Conservation (phyloP, 768 basidiomycete species). For the Porpolomopsis calyptriformis region DNA sequence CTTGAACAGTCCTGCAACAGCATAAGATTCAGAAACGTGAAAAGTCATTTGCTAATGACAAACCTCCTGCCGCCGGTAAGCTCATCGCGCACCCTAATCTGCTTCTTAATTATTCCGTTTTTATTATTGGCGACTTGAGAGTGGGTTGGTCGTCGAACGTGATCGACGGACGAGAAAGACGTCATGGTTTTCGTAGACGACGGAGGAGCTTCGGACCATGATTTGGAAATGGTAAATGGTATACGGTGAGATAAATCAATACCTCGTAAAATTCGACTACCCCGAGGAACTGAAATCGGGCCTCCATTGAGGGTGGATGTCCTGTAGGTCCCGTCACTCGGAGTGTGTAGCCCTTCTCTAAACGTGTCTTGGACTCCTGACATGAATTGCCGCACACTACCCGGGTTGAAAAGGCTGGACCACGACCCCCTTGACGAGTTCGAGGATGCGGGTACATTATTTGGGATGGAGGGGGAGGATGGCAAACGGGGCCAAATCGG, state of each 20-base stretch:
- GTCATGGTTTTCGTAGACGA: slow-evolving; percentile 32
- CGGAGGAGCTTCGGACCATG: slow-evolving; percentile 40
- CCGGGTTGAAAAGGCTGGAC: slow-evolving; percentile 67
- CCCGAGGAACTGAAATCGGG: slow-evolving; percentile 19
- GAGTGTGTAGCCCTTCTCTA: slow-evolving; percentile 33
- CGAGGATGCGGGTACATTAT: too few relatives aligned
- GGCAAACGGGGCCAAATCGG: slow-evolving; percentile 45
- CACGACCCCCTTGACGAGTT: slow-evolving; percentile 68
- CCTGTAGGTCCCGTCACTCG: slow-evolving; percentile 19
- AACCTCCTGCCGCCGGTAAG: not conserved
- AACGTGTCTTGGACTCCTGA: slow-evolving; percentile 45
- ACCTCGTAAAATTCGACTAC: slow-evolving; percentile 14
- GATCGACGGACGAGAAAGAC: too few relatives aligned
- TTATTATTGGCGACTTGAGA: slow-evolving; percentile 31
- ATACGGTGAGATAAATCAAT: slow-evolving; percentile 20
- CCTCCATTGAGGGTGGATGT: slow-evolving; percentile 10
- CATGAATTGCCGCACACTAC: slow-evolving; percentile 60
- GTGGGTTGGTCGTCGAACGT: slow-evolving; percentile 30
- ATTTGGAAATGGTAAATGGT: slow-evolving; percentile 33
- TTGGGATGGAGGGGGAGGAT: slow-evolving; percentile 33
- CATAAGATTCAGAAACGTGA: not conserved
- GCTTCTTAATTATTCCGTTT: slow-evolving; percentile 20
- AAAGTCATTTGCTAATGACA: not conserved
- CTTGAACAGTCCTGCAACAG: too few relatives aligned
- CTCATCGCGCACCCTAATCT: slow-evolving; percentile 4